Evolutionary conservation across 1,139 yeast species (phyloP), one percentile per base, ranked within the genome.

Genomic region (Suhomyces yuchorum): DNA sequence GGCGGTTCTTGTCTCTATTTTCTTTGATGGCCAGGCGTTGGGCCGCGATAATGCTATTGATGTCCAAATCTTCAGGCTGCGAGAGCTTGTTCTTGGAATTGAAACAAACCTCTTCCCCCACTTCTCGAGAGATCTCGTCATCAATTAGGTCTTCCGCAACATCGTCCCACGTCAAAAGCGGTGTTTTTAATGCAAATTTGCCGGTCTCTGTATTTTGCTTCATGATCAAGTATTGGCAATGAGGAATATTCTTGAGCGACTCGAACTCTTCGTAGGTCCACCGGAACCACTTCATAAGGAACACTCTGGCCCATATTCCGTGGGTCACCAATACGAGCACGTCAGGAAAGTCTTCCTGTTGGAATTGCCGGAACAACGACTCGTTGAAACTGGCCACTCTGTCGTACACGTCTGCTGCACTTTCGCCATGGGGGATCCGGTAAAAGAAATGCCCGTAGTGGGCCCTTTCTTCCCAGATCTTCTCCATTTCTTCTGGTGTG

Each of bases 391-490:
- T 87, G 2, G 96, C 87, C 51, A 92, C 86, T 42, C 97, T 71
- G 64, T 91, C 97, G 66, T 84, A 91, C 3, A 91, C 97, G 65
- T 91, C 97, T 0, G 97, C 97, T 0, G 97, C 97, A 59, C 93
- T 85, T 64, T 91, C 97, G 4, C 97, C 97, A 60, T 87, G 84
- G 9, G 97, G 97, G 30, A 91, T 91, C 47, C 97, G 69, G 63
- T 87, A 91, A 66, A 91, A 91, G 49, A 91, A 91, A 66, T 90
- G 96, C 0, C 97, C 97, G 66, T 91, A 91, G 55, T 84, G 83
- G 0, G 96, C 92, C 40, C 97, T 70, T 57, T 88, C 95, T 47
- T 78, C 77, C 90, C 95, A 86, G 32, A 87, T 83, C 56, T 73
- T 70, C 57, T 83, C 84, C 95, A 91, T 89, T 54, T 85, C 91